Conservation (phyloP, 2,329 filamentous ascomycete genomes). For the Stagonosporopsis cucurbitacearum region DNA sequence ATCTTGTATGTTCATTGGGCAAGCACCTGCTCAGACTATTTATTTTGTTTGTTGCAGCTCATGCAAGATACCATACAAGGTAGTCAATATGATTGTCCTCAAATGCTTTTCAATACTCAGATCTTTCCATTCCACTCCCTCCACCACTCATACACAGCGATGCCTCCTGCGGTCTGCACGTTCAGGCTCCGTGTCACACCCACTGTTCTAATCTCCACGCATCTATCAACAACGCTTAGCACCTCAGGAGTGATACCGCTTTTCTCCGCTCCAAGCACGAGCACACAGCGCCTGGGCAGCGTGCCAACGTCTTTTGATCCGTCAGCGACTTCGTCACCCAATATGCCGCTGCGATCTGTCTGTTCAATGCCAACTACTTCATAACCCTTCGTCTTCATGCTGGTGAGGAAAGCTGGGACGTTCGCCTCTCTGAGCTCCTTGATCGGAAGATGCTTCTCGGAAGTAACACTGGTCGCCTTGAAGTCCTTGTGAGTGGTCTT, state of each 20-base stretch:
- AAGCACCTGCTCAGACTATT: too few species aligned
- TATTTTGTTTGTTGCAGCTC: too few species aligned
- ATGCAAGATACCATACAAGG: not conserved
- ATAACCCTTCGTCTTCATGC: constrained; percentile 55
- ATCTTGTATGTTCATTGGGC: too few species aligned
- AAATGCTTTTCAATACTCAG: not conserved
- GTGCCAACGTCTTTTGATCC: constrained; percentile 30
- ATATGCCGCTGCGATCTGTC: constrained; percentile 57
- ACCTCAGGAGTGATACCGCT: constrained; percentile 58
- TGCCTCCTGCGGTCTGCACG: constrained; percentile 61
- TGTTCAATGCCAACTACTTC: constrained; percentile 62
- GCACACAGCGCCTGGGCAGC: constrained; percentile 49
- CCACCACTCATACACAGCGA: constrained; percentile 60
- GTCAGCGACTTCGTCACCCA: constrained; percentile 44
- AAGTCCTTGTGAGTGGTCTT: constrained; percentile 57
- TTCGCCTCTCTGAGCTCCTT: constrained; percentile 41
- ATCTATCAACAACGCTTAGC: constrained; percentile 57
- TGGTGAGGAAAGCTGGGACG: constrained; percentile 49
- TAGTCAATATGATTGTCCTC: too few species aligned
- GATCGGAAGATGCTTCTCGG: constrained; percentile 58
- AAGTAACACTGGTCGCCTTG: constrained; percentile 57
- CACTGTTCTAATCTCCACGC: constrained; percentile 60
- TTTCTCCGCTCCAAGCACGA: constrained; percentile 60
- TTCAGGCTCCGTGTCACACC: constrained; percentile 62
- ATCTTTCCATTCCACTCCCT: constrained; percentile 49